Percentiles rank a stretch among this genome's conserved stretches.
Evolutionary conservation across 306 rosid genomes (phyloP).

Genomic region (Clitoria ternatea): DNA sequence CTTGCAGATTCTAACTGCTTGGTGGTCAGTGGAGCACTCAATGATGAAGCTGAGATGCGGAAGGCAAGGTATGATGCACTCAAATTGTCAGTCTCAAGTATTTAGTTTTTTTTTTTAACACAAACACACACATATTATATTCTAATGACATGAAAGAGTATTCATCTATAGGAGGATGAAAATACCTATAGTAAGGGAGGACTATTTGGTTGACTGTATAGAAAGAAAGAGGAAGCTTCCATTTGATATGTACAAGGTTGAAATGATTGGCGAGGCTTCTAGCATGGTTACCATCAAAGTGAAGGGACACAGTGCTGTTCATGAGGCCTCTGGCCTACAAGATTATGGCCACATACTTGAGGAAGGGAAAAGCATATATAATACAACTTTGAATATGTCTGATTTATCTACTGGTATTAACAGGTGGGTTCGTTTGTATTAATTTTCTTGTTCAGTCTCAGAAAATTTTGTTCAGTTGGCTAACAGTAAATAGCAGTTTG

Average conservation of each 20-base stretch:
- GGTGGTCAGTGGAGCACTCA: constrained; percentile 65
- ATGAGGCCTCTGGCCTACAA: constrained; percentile 82
- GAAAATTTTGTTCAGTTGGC: background rate
- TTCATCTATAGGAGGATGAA: constrained; percentile 74
- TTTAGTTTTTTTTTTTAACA: constrained; percentile 10
- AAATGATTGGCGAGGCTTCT: constrained; percentile 62
- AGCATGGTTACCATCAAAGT: constrained; percentile 92
- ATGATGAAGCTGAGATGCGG: constrained; percentile 64
- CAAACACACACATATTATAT: no score
- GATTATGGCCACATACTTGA: constrained; percentile 94
- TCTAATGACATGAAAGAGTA: constrained; percentile 18
- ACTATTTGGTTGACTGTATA: constrained; percentile 81
- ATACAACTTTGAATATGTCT: constrained; percentile 89
- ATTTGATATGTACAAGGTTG: constrained; percentile 69
- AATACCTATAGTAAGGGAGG: constrained; percentile 80
- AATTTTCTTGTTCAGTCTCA: constrained; percentile 13
- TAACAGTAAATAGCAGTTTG: background rate
- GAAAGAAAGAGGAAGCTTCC: constrained; percentile 75
- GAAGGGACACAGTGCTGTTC: constrained; percentile 90
- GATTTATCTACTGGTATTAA: constrained; percentile 83
- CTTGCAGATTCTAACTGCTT: constrained; percentile 84
- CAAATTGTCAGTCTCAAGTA: constrained; percentile 19
- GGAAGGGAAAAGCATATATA: constrained; percentile 80
- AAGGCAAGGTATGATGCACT: constrained; percentile 68
- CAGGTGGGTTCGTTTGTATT: constrained; percentile 47